Evolutionary conservation across 208 protist species (phyloP), one percentile per base, ranked within the genome.

Genomic region (Porcisia deanei): DNA sequence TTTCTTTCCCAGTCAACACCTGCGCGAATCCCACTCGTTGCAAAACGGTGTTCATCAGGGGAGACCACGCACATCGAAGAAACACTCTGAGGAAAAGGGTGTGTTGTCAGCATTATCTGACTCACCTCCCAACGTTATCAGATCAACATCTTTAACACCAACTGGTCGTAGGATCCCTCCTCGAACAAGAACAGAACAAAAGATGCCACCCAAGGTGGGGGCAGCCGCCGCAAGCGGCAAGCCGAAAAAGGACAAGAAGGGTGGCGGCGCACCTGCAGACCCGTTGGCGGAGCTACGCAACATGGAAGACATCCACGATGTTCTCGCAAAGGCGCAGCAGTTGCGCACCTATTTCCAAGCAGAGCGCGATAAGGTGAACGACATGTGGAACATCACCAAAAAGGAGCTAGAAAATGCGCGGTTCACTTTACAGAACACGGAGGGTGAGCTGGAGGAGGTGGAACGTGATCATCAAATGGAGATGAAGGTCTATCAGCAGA

Each of bases 401-500:
- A 92, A 97, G 79, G 94, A 98, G 75, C 83, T 99, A 9, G 96
- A 98, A 58, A 90, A 97, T 45, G 63, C 71, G 54, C 87, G 90
- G 55, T 81, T 88, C 37, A 83, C 82, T 53, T 57, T 98, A 45
- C 82, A 89, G 52, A 99, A 98, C 77, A 88, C 90, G 22, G 96
- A 99, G 67, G 82, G 92, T 45, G 95, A 98, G 71, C 80, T 99
- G 54, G 97, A 99, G 85, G 97, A 99, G 82, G 73, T 94, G 58
- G 96, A 99, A 87, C 96, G 98, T 43, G 82, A 85, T 4, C 98
- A 99, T 79, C 95, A 99, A 84, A 93, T 99, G 18, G 96, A 98
- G 83, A 96, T 99, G 88, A 98, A 98, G 86, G 97, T 98, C 76
- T 99, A 99, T 91, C 98, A 99, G 88, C 98, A 99, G 81, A 99